Evolutionary conservation across 495 filamentous ascomycete genomes (phyloP).

Genomic region (Talaromyces adpressus): DNA sequence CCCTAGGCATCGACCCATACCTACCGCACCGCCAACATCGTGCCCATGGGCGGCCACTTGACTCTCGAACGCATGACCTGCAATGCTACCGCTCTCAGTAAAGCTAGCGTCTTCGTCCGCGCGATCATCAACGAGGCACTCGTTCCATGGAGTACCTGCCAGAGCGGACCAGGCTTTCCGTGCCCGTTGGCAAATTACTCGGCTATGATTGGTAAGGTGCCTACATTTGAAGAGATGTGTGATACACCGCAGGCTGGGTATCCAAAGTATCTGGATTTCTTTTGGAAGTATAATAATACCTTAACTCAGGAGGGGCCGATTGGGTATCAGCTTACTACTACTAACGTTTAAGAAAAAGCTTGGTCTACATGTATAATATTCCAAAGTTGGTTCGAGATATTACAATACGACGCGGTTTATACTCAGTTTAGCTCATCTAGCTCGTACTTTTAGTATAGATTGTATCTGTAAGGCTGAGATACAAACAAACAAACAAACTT

Average conservation of each 20-base stretch:
- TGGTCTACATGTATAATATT: too few species aligned
- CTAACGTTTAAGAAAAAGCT: not conserved
- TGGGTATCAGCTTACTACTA: not conserved
- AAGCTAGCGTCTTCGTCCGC: constrained; percentile 16
- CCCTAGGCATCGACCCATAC: constrained; percentile 39
- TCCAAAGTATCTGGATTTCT: constrained; percentile 18
- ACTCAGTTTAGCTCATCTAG: too few species aligned
- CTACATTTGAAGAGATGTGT: constrained; percentile 12
- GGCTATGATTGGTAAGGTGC: constrained; percentile 10
- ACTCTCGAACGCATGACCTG: constrained; percentile 41
- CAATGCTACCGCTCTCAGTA: constrained; percentile 25
- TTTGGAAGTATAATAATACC: constrained; percentile 20
- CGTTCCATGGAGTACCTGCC: constrained; percentile 15
- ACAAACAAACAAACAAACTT: too few species aligned
- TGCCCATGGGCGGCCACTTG: constrained; percentile 43
- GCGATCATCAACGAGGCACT: constrained; percentile 21
- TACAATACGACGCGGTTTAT: too few species aligned
- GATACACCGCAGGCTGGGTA: constrained; percentile 11
- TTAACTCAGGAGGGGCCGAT: constrained; percentile 1
- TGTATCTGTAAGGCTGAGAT: too few species aligned
- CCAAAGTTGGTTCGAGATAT: too few species aligned
- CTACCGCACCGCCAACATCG: constrained; percentile 43
- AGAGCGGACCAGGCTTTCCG: constrained; percentile 18
- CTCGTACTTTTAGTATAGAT: too few species aligned
- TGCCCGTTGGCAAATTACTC: constrained; percentile 16